Percentiles rank a stretch among this genome's conserved stretches.
phyloP scores from a whole-genome alignment of 164 flowering plant species.

The Malania oleifera region DNA sequence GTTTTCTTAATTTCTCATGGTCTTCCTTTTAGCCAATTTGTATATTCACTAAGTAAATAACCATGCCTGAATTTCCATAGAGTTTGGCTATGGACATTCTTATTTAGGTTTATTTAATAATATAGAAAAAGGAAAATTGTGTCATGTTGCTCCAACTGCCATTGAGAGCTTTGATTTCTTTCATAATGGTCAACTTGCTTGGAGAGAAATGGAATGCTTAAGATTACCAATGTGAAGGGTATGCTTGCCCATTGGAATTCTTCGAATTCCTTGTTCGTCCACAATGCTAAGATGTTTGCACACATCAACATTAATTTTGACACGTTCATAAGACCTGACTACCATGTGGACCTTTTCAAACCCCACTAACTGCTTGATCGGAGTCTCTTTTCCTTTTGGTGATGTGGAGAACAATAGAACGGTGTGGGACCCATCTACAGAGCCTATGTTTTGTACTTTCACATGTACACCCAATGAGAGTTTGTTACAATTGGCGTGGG shows the following conservation, averaged over 20 bases:
- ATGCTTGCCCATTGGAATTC: slow-evolving; percentile 60
- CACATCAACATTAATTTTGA: slow-evolving; percentile 29
- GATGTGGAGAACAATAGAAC: slow-evolving; percentile 44
- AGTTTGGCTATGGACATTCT: too few species aligned
- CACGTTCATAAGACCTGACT: slow-evolving; percentile 28
- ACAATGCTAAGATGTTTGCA: slow-evolving; percentile 53
- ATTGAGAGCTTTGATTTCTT: slow-evolving; percentile 10
- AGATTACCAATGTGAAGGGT: slow-evolving; percentile 47
- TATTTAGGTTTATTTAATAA: too few species aligned
- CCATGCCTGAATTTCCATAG: too few species aligned
- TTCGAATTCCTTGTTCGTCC: slow-evolving; percentile 46
- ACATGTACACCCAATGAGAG: slow-evolving; percentile 27
- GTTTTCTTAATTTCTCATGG: too few species aligned
- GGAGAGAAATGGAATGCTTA: slow-evolving; percentile 37
- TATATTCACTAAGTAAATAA: too few species aligned
- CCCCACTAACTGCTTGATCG: slow-evolving; percentile 36
- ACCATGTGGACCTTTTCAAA: slow-evolving; percentile 46
- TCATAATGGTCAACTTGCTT: slow-evolving; percentile 22
- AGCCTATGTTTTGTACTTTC: slow-evolving; percentile 53
- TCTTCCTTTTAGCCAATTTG: too few species aligned
- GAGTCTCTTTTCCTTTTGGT: slow-evolving; percentile 24
- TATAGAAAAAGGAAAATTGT: too few species aligned
- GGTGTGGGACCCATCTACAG: slow-evolving; percentile 47
- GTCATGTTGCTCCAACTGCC: too few species aligned
- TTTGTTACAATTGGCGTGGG: slow-evolving; percentile 33